Conservation (phyloP, 129 eudicot species). For the Centrapalus pauciflorus region DNA sequence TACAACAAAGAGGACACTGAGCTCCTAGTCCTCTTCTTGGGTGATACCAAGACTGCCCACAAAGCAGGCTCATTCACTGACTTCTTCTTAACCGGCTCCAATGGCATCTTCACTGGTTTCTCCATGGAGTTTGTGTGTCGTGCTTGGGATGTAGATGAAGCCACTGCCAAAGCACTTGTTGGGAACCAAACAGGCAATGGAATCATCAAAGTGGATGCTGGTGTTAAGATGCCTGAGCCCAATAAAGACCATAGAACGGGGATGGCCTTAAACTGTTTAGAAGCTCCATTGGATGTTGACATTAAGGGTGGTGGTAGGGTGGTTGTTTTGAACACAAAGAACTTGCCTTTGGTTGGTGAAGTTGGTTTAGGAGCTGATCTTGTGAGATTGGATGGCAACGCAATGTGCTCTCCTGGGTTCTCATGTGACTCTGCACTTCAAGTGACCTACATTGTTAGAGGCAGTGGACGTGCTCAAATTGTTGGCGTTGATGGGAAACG, state of each 20-base stretch:
- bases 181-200: slow-evolving; percentile 52
- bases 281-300: slow-evolving; percentile 87
- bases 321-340: slow-evolving; percentile 74
- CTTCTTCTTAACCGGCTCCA: slow-evolving; percentile 67
- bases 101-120: slow-evolving; percentile 88
- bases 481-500: slow-evolving; percentile 89
- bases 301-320: slow-evolving; percentile 70
- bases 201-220: slow-evolving; percentile 53
- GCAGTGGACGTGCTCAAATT: slow-evolving; percentile 80
- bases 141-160: slow-evolving; percentile 76
- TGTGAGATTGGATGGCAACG: slow-evolving; percentile 61
- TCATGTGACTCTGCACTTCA: slow-evolving; percentile 86
- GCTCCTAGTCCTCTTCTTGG: slow-evolving; percentile 64
- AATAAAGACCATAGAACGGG: slow-evolving; percentile 47
- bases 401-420: slow-evolving; percentile 91
- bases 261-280: slow-evolving; percentile 69
- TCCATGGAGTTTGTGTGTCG: slow-evolving; percentile 69
- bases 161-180: slow-evolving; percentile 56
- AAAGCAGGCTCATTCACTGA: slow-evolving; percentile 73
- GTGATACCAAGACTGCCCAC: slow-evolving; percentile 73
- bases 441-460: slow-evolving; percentile 69
- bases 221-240: slow-evolving; percentile 67
- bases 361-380: slow-evolving; percentile 84
- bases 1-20: slow-evolving; percentile 83
- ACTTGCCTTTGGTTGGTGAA: slow-evolving; percentile 87